Evolutionary conservation across 164 flowering plant species (phyloP), one percentile per base, ranked within the genome.

Genomic region (Annona cherimola): DNA sequence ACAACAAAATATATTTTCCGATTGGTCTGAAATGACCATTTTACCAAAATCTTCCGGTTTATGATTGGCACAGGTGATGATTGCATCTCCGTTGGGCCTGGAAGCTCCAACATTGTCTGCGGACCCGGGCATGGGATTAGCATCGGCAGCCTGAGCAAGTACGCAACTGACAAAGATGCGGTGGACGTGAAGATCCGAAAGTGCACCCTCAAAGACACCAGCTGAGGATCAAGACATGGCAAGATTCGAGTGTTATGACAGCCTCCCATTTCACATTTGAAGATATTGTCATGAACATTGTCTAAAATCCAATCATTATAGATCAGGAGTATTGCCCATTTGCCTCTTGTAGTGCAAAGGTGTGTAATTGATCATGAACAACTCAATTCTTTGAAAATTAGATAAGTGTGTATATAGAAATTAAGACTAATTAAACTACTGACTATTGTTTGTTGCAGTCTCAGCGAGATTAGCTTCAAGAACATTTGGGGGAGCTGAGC

Each of bases 271-370:
- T 86, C 69, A 77, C 61, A 39, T 88, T 86, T 20, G 78, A 79
- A 45, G 73, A 81, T 42, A 76, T 86, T 9, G 55, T 75, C 19
- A 80, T 89, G 84, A 69, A 83, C 1, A 19, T 63, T 39, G 96
- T 90, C 14, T 14, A 73, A 4, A 86, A 89, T 40, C 92, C 93
- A 39, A 84, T 89, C 75, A 77, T 88, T 77, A 84, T 91, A 1
- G 90, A 87, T 71, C 97, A 91, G 68, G 70, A 81, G 5, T 91
- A 91, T 46, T 82, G 85, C 77, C 80, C 83, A 63, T 42, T 62
- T 39, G 35, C 61, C 14, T 64, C 70, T 4, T 69, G 75, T 71
- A 42, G 46, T 45, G 5, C 2, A 12, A 46, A 55, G 71, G 62
- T 40, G 61, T 44, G 35, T 55, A 41, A 8, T 7, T 14, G 20